Evolutionary conservation across 1,284 basidiomycete genomes (phyloP).

Genomic region (Puccinia novopanici): DNA sequence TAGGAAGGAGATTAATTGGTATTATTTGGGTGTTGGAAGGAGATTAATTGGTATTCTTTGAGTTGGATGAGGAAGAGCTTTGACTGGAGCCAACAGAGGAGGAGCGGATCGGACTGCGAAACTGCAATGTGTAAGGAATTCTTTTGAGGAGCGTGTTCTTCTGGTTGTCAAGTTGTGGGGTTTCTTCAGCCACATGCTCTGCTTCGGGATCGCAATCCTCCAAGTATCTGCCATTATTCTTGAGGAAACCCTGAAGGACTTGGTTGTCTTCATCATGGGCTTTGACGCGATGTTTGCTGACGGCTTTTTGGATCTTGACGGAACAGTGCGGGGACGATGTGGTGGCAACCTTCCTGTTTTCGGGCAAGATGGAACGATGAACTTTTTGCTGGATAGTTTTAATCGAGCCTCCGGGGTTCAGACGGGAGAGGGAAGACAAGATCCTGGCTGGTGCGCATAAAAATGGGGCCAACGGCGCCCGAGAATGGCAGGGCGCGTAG

Average conservation of each 20-base stretch:
- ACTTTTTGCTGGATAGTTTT: constrained; percentile 8
- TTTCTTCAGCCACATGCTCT: neutral
- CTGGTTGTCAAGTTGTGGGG: neutral
- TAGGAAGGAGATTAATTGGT: too few species aligned
- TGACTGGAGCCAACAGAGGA: constrained; percentile 2
- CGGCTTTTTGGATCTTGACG: neutral
- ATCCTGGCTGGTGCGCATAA: neutral
- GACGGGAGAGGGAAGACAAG: neutral
- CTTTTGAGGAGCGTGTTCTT: neutral
- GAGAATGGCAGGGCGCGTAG: neutral
- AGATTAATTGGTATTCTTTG: neutral
- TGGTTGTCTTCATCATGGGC: constrained; percentile 4
- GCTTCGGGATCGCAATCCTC: neutral
- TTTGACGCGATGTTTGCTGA: neutral
- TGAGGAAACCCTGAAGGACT: constrained; percentile 1
- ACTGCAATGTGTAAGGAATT: neutral
- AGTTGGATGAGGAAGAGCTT: constrained; percentile 9
- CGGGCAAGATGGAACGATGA: neutral
- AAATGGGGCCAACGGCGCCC: constrained; percentile 12
- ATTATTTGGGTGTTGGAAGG: neutral
- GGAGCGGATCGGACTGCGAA: neutral
- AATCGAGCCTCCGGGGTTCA: neutral
- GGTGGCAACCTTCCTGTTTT: neutral
- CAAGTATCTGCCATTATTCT: neutral
- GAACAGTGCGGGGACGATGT: neutral